Evolutionary conservation across 140 eudicot genomes (phyloP), one percentile per base, ranked within the genome.

Genomic region (Erigeron philadelphicus): DNA sequence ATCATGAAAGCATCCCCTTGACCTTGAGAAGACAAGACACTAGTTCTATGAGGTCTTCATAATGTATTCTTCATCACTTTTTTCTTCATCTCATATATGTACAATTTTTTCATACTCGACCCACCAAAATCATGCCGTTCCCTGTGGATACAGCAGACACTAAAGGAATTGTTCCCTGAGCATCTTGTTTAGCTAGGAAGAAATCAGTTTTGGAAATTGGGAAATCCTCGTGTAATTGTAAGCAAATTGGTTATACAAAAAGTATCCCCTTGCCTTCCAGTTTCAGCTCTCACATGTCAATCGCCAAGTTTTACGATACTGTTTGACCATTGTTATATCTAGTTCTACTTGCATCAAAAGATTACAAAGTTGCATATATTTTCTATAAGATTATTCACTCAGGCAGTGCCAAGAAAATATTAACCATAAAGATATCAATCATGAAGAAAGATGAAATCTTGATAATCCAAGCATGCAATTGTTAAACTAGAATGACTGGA

Each of bases 1-100:
- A 74, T 71, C 75, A 66, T 71, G 94, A 86, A 79, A 84, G 94
- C 60, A 76, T 86, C 49, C 94, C 94, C 7, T 75, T 86, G 69
- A 81, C 93, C 38, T 72, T 86, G 57, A 81, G 79, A 63, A 57
- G 86, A 78, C 84, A 81, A 47, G 94, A 84, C 54, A 66, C 90
- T 9, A 70, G 49, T 45, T 53, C 38, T 68, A 48, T 50, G 58
- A 86, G 87, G 73, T 79, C 81, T 40, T 71, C 85, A 18, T 88
- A 67, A 61, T 81, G 43, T 46, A 62, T 50, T 50, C 8, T 50
- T 50, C n/a, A 8, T 50, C 47, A 78, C 61, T 61, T 47, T 55
- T 48, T 54, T 43, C 8, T 3, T 7, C 13, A 16, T 41, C 10
- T 61, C 72, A 73, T 53, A 79, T 62, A 19, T 79, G 79, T 76